Evolutionary conservation across 2,329 filamentous ascomycete genomes (phyloP).

Genomic region (Sporothrix globosa): DNA sequence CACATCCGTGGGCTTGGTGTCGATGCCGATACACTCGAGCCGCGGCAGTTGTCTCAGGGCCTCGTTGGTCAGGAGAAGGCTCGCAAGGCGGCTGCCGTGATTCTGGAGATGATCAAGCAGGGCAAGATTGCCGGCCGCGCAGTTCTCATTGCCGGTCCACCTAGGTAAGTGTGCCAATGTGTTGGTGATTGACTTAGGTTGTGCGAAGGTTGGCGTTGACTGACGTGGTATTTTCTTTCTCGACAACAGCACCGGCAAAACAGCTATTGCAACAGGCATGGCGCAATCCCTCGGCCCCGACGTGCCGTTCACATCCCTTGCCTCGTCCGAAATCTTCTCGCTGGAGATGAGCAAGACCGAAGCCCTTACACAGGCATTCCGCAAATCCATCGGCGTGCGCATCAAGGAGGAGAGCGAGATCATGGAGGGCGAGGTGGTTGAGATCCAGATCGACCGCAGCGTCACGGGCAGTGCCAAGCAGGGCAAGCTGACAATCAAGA

Average conservation of each 20-base stretch:
- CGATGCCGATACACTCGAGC: conserved; percentile 87
- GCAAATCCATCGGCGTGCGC: conserved; percentile 95
- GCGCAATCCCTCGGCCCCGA: conserved; percentile 91
- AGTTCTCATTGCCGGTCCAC: conserved; percentile 91
- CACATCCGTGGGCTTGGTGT: conserved; percentile 96
- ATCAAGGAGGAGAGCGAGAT: conserved; percentile 99
- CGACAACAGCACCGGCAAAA: conserved; percentile 84
- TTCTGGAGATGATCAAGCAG: conserved; percentile 98
- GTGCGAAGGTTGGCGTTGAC: background rate
- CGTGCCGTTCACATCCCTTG: conserved; percentile 94
- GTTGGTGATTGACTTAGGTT: background rate
- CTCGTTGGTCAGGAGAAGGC: conserved; percentile 96
- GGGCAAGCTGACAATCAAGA: conserved; percentile 99
- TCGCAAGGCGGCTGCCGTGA: conserved; percentile 91
- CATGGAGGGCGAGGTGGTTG: conserved; percentile 97
- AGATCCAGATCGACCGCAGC: conserved; percentile 97
- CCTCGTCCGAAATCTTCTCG: conserved; percentile 96
- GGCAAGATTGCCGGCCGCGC: conserved; percentile 97
- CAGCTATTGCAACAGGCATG: conserved; percentile 98
- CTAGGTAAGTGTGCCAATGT: conserved; percentile 58
- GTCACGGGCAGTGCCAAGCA: conserved; percentile 97
- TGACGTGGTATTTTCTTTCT: background rate
- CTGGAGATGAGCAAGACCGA: conserved; percentile 99
- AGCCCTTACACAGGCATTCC: conserved; percentile 96
- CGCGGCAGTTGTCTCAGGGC: conserved; percentile 82